phyloP scores from a whole-genome alignment of 768 basidiomycete genomes.

The Lactarius hatsudake region DNA sequence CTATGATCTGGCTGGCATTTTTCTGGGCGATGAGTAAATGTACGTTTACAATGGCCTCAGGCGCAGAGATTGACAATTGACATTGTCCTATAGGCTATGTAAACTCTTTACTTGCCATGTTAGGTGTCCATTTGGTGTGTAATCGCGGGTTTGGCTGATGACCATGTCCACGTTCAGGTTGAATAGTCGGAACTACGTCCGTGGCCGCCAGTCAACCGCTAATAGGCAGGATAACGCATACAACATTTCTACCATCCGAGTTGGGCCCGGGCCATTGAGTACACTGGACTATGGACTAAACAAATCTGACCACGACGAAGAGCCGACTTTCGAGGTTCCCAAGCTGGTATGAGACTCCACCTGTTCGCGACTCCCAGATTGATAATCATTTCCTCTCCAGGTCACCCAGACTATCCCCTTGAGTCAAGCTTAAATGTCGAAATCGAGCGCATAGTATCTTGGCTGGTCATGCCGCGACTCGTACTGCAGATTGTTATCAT shows the following conservation, averaged over 20 bases:
- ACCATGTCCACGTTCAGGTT: constrained; percentile 3
- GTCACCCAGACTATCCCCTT: no score
- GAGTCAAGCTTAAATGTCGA: no score
- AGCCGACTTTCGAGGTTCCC: no score
- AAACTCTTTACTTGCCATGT: constrained; percentile 52
- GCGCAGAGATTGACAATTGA: not conserved
- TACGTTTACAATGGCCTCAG: constrained; percentile 28
- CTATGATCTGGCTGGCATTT: constrained; percentile 48
- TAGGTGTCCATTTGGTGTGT: constrained; percentile 25
- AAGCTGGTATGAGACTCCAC: no score
- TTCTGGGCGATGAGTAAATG: constrained; percentile 54
- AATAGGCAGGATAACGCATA: not conserved
- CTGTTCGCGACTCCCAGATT: no score
- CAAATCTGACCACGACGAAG: no score
- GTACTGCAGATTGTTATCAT: no score
- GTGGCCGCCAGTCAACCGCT: not conserved
- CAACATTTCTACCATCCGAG: not conserved
- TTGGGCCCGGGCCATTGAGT: no score
- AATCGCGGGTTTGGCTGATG: not conserved
- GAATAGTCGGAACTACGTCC: constrained; percentile 10
- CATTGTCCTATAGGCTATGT: constrained; percentile 43
- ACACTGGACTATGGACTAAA: constrained; percentile 23
- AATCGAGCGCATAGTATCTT: no score
- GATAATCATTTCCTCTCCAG: no score
- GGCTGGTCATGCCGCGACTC: no score